Percentiles rank a stretch among this genome's conserved stretches.
Evolutionary conservation across 305 asterid genomes (phyloP).

Genomic region (Solanum hybrid): DNA sequence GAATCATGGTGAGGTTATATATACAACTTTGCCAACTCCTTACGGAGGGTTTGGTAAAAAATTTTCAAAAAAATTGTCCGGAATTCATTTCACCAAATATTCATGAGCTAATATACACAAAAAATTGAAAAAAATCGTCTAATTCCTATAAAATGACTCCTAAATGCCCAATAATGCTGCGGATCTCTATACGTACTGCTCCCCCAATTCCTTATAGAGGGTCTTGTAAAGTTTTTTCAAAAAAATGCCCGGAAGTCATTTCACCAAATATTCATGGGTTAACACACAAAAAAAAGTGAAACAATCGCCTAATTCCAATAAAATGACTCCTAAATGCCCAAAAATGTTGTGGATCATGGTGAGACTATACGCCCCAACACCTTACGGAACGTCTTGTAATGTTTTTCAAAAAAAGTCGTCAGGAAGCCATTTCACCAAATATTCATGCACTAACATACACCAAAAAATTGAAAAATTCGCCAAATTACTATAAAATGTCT

Average conservation of each 20-base stretch:
- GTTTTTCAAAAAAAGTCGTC: neutral
- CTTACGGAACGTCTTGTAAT: neutral
- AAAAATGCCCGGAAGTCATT: fast-evolving
- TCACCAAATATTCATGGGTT: neutral
- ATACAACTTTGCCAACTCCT: neutral
- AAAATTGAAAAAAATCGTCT: neutral
- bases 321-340: neutral
- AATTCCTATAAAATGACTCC: neutral
- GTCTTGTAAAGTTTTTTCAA: neutral
- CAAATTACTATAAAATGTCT: neutral
- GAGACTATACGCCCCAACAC: neutral
- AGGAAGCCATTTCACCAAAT: neutral
- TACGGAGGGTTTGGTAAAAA: neutral
- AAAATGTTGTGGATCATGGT: neutral
- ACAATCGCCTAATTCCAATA: neutral
- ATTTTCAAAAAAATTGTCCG: neutral
- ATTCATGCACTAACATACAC: neutral
- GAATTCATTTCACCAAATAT: neutral
- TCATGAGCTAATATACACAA: neutral
- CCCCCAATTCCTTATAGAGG: neutral
- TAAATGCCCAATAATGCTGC: neutral
- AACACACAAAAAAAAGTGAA: neutral
- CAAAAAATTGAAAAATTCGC: neutral
- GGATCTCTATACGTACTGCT: neutral
- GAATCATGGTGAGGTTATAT: neutral